Base-by-base conservation (phyloP, 2,329 filamentous ascomycete species). In the Falciphora oryzae region DNA sequence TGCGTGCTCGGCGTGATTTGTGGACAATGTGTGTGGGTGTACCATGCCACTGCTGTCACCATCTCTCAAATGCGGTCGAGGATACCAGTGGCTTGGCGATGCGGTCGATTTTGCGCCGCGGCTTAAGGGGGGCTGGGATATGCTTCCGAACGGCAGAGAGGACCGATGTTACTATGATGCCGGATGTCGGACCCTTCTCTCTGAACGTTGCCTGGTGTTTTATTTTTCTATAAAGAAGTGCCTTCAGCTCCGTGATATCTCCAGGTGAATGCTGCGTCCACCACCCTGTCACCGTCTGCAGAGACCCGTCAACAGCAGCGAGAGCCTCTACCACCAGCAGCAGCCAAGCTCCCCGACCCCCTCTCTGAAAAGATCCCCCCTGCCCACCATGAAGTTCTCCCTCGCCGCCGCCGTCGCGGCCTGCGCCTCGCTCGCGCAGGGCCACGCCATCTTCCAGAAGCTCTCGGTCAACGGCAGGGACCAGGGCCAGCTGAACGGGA, bases 401-500 rank as follows among this genome's bases (percentile, higher is more conserved):
- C 61, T 75, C 38, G 64, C 73, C 22, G 69, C 73, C 29, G 65
- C 74, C 58, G 68, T 77, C 65, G 75, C 73, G 11, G 73, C 73
- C 35, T 71, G 74, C 67, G 68, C 75, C 44, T 29, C 63, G 31
- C 72, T 76, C 29, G 76, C 74, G 18, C 73, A 79, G 68, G 77
- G 74, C 57, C 77, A 80, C 67, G 70, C 72, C 68, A 79, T 80
- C 72, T 79, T 80, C 70, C 78, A 80, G 69, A 76, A 77, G 74
- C 68, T 83, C 50, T 82, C 79, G 64, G 77, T 83, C 68, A 80
- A 83, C 67, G 78, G 75, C 58, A 73, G 76, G 57, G 77, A 80
- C 67, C 74, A 77, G 63, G 77, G 77, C 67, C 75, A 75, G 31
- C 75, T 79, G 18, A 76, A 75, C 57, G 82, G 78, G 66, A 75